Conservation (phyloP, 2,329 filamentous ascomycete genomes). For the Neofusicoccum umdonicola region DNA sequence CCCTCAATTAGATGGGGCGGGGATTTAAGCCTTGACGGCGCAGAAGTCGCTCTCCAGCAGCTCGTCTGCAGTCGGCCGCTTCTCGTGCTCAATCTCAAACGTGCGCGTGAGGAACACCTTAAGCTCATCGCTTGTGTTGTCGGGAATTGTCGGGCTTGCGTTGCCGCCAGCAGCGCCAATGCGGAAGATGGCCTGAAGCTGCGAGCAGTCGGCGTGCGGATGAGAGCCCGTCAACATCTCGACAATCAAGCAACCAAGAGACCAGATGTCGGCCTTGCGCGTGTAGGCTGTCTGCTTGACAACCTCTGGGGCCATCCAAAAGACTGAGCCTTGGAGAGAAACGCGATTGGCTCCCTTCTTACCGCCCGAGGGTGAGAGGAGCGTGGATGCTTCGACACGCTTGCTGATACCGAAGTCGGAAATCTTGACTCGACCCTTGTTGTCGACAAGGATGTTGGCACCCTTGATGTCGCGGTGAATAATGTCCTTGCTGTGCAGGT, state of each 20-base stretch:
- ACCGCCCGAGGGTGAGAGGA: constrained; percentile 55
- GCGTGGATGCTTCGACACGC: constrained; percentile 87
- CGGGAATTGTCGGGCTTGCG: constrained; percentile 83
- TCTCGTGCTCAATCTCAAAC: constrained; percentile 93
- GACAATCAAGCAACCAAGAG: constrained; percentile 89
- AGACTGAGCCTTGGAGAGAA: constrained; percentile 93
- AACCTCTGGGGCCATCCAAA: constrained; percentile 99
- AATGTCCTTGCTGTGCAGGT: constrained; percentile 90
- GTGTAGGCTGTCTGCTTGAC: constrained; percentile 98
- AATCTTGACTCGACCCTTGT: constrained; percentile 98
- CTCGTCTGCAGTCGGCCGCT: constrained; percentile 87
- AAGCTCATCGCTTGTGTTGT: constrained; percentile 80
- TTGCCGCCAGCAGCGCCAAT: constrained; percentile 75
- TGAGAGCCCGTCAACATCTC: constrained; percentile 99
- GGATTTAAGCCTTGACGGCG: constrained; percentile 61
- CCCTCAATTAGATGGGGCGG: background rate
- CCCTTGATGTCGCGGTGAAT: constrained; percentile 99
- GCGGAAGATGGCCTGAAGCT: constrained; percentile 97
- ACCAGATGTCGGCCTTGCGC: constrained; percentile 98
- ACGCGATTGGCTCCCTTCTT: constrained; percentile 60
- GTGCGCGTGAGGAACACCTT: constrained; percentile 80
- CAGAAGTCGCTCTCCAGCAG: constrained; percentile 81
- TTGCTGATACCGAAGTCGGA: constrained; percentile 99
- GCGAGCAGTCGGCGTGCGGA: constrained; percentile 94
- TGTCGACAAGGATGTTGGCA: constrained; percentile 97